Evolutionary conservation across 495 filamentous ascomycete genomes (phyloP), one percentile per base, ranked within the genome.

Genomic region (Daldinia vernicosa): DNA sequence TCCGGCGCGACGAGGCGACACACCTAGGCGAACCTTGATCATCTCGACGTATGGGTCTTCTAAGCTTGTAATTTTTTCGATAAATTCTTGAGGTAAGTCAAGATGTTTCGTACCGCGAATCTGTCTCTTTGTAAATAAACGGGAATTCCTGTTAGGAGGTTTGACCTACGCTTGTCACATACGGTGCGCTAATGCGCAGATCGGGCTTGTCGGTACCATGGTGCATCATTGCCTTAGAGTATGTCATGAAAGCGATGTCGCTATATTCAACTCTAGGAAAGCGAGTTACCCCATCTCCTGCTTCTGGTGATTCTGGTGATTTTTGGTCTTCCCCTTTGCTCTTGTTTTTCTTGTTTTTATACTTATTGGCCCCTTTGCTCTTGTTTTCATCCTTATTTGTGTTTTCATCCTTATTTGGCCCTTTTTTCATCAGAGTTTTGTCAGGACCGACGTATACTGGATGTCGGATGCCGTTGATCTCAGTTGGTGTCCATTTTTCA

Each of bases 191-290:
- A 12, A 89, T 85, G 6, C 95, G 86, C 2, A 93, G 82, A 76
- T 99, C 96, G 1, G 95, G 95, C 76, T 99, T 99, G 78, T 99
- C 95, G 14, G 88, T 91, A 6, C 95, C 95, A 72, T 93, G 96
- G 12, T 77, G 81, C 4, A 82, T 78, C 93, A 99, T 98, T 40
- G 89, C 93, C 35, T 91, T 83, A 27, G 90, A 78, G 76, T 97
- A 98, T 1, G 89, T 80, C 66, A 95, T 86, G 0, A 15, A 4
- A 12, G 0, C 0, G 1, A 58, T 40, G 1, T 19, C 14, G 3
- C 4, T 15, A 58, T 61, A 43, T 76, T 78, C 0, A 71, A 62
- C 17, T 45, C 39, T 43, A 33, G 32, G 47, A 56, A 39, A 64
- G 9, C 47, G 26, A 8, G 19, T 24, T 15, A 24, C 5, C 11